phyloP scores from a whole-genome alignment of 78 protist genomes.

The Dictyostelium firmibasis region DNA sequence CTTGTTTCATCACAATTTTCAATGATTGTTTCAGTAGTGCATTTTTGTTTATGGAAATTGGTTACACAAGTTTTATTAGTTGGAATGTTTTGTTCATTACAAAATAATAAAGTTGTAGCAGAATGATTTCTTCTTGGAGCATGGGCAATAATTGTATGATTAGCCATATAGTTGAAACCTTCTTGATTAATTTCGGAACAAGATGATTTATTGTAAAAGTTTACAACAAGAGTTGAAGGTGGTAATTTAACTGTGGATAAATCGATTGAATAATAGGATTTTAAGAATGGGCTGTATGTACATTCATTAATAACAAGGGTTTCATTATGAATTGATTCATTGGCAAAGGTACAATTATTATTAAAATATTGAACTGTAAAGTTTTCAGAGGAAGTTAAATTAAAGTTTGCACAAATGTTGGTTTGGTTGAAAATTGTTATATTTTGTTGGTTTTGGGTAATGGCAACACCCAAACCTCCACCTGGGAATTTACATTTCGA shows the following conservation, averaged over 20 bases:
- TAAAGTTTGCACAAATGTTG: neutral
- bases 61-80: neutral
- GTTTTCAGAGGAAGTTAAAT: neutral
- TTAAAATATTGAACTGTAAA: neutral
- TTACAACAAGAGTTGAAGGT: neutral
- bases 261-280: neutral
- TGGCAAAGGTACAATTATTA: neutral
- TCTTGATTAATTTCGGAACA: neutral
- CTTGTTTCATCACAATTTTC: neutral
- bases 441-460: neutral
- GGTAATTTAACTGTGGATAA: conserved; percentile 1
- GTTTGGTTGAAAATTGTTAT: neutral
- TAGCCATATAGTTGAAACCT: neutral
- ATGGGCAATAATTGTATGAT: neutral
- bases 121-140: neutral
- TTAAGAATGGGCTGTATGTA: neutral
- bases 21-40: neutral
- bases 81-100: neutral
- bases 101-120: neutral
- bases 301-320: neutral
- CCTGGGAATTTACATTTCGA: neutral
- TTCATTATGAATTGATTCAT: neutral
- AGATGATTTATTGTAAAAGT: neutral
- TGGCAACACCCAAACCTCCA: conserved; percentile 1
- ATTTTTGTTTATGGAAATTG: neutral